Base-by-base conservation (phyloP, 305 asterid species). In the Fraxinus dipetala region DNA sequence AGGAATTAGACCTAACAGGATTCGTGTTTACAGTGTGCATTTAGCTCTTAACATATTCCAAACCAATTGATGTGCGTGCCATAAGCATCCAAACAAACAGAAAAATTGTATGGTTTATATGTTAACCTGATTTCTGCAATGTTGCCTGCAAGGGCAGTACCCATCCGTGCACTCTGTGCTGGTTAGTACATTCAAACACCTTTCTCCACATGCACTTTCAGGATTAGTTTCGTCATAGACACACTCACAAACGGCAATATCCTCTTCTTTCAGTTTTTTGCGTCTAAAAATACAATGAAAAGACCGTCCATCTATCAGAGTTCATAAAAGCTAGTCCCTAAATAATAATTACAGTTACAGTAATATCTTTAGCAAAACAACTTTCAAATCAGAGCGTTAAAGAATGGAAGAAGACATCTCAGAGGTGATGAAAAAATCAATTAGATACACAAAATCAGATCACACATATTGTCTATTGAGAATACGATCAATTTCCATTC, bases 91-190 rank as follows among this genome's bases (percentile, higher is more conserved):
- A 24, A 65, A 65, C 34, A 10, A 28, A 28, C 69, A 59, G 28
- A 26, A 28, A 28, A 40, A 35, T 45, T 65, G 38, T 69, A 59
- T 31, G 61, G 14, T 32, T 74, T 72, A 78, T 61, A 78, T 40
- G 31, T 40, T 83, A 80, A 89, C 99, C 99, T 93, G 97, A 88
- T 95, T 95, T 87, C 78, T 91, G 91, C 99, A 95, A 81, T 86
- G 86, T 72, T 89, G 87, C 77, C 84, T 81, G 83, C 98, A 93
- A 65, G 91, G 97, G 81, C 98, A 95, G 86, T 90, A 89, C 75
- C 95, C 97, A 18, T 91, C 92, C 28, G 94, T 92, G 92, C 99
- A 95, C 83, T 95, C 99, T 38, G 98, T 95, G 97, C 83, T 92
- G 84, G 99, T 95, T 81, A 92, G 83, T 28, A 89, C 92, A 88